Evolutionary conservation across 202 grass and related monocot species (phyloP).

Genomic region (Hordeum pubiflorum): DNA sequence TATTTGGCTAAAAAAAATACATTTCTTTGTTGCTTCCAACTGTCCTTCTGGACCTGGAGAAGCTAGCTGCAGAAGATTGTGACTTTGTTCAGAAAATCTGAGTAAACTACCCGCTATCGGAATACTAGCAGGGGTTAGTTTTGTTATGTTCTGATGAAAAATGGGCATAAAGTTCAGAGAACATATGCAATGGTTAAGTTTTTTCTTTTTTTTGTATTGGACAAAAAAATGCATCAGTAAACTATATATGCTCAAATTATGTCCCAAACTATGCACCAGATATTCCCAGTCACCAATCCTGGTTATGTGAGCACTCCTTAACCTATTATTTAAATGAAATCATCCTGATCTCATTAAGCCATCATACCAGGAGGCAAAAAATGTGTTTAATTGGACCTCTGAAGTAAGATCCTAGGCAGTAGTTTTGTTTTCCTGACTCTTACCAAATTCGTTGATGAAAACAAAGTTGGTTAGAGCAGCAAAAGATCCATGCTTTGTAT

Average conservation of each 20-base stretch:
- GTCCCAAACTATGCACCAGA: neutral
- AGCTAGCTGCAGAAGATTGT: neutral
- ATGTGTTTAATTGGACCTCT: constrained; percentile 21
- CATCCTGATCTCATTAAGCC: neutral
- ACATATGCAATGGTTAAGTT: neutral
- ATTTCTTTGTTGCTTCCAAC: neutral
- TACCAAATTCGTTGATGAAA: neutral
- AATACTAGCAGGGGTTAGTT: neutral
- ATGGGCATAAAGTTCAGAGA: neutral
- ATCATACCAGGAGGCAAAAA: neutral
- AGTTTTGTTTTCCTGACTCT: neutral
- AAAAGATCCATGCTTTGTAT: neutral
- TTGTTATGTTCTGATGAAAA: neutral
- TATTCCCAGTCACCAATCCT: neutral
- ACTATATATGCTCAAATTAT: neutral
- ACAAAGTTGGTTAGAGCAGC: neutral
- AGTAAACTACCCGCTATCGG: neutral
- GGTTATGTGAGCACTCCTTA: constrained; percentile 24
- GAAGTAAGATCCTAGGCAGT: constrained; percentile 35
- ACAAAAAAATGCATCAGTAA: neutral
- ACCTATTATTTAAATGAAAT: constrained; percentile 12
- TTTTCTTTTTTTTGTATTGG: neutral
- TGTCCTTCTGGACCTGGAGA: neutral
- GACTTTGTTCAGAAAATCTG: neutral
- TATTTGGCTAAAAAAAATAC: neutral